phyloP scores from a whole-genome alignment of 2,329 filamentous ascomycete species.

The Didymosphaeria variabile region DNA sequence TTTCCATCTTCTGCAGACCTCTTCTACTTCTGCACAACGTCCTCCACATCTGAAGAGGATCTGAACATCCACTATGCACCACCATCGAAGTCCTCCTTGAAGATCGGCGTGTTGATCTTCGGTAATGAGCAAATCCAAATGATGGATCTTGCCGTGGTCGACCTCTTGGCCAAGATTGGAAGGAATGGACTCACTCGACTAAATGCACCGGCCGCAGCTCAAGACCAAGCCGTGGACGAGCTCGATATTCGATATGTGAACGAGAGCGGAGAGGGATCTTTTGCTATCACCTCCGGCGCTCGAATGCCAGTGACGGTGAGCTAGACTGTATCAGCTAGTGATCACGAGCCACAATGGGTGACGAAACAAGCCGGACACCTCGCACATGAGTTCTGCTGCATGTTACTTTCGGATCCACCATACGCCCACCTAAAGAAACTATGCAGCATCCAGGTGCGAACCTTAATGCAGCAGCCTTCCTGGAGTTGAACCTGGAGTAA shows the following conservation, averaged over 20 bases:
- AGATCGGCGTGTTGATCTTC: constrained; percentile 44
- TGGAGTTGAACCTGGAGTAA: background rate
- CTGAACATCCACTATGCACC: constrained; percentile 43
- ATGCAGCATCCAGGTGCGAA: background rate
- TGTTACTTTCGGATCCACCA: background rate
- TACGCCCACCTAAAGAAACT: background rate
- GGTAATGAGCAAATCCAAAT: constrained; percentile 42
- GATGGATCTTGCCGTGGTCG: constrained; percentile 44
- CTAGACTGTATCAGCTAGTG: constrained; percentile 35
- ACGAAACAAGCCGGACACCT: background rate
- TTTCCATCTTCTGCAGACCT: constrained; percentile 48
- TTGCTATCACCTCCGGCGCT: constrained; percentile 45
- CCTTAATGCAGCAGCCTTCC: background rate
- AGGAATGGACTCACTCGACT: constrained; percentile 38
- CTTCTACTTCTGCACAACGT: constrained; percentile 49
- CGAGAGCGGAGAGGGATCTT: constrained; percentile 48
- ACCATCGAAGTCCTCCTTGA: constrained; percentile 46
- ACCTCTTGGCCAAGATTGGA: constrained; percentile 44
- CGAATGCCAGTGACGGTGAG: constrained; percentile 52
- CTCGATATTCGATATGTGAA: constrained; percentile 50
- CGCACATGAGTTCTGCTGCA: background rate
- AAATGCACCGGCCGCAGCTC: constrained; percentile 32
- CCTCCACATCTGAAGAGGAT: constrained; percentile 45
- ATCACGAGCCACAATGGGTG: constrained; percentile 12
- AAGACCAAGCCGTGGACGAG: constrained; percentile 46